Base-by-base conservation (phyloP, 192 early-diverging fungal species). In the Coemansia sp. region DNA sequence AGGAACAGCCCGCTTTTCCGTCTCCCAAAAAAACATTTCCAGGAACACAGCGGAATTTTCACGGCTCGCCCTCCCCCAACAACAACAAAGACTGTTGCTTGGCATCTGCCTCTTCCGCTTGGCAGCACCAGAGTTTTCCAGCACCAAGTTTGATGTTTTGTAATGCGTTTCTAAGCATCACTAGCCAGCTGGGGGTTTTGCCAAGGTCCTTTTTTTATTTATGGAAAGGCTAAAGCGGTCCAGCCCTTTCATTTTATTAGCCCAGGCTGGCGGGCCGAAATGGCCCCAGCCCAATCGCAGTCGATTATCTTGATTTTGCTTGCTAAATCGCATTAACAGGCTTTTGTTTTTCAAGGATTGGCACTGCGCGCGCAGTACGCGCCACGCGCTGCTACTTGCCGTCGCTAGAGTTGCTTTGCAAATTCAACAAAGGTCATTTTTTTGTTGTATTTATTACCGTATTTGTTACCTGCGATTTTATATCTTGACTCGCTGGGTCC, bases 31-130 rank as follows among this genome's bases (percentile, higher is more conserved):
- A 9, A 31, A 29, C 24, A 55, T 31, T 31, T 55, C 52, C 27
- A 55, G 52, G 52, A 55, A 55, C 52, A 53, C 50, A 55, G 52
- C 52, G 52, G 52, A 55, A 55, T 31, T 27, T 20, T 49, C 47
- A 9, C n/a, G n/a, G n/a, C n/a, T n/a, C n/a, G n/a, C n/a, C n/a
- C n/a, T n/a, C n/a, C 47, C 20, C 47, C 47, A n/a, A n/a, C n/a
- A 50, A 50, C 47, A 50, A 20, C 12, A 13, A 46, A 46, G 44
- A 18, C 44, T 18, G 15, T 46, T 47, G n/a, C 47, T 50, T 20
- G 47, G 47, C 47, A 20, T 10, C 47, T 50, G 47, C n/a, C 9
- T 20, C n/a, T 18, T 22, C 47, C n/a, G 46, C 46, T n/a, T 47
- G 46, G 18, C 46, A 53, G 50, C 22, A 10, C 52, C 27, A 55